Evolutionary conservation across 169 alveolate species (phyloP), one percentile per base, ranked within the genome.

Genomic region (Plasmodium cynomolgi): DNA sequence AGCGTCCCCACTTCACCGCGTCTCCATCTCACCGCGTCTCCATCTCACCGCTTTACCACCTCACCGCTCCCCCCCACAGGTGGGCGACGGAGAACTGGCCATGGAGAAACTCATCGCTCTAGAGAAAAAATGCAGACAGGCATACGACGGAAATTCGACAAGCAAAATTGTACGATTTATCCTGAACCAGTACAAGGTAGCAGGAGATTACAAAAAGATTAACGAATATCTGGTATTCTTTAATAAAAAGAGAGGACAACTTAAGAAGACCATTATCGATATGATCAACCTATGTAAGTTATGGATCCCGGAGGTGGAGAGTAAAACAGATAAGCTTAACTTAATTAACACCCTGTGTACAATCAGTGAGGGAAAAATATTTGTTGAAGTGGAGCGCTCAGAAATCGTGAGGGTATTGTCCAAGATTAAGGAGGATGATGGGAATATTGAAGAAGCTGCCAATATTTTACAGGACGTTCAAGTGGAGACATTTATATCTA

Each of bases 351-450:
- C 97, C 3, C 92, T 96, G 26, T 91, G 92, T 85, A 47, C 83
- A 34, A 94, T 96, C 47, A 96, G 97, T 23, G 91, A 83, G 58
- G 97, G 97, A 17, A 96, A 96, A 96, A 96, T 96, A 68, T 96
- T 93, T 71, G 92, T 96, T 41, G 97, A 96, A 54, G 92, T 77
- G 26, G 97, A 96, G 58, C 34, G 97, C n/a, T 96, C 97, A 4
- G 96, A 96, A 44, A 68, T 96, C 0, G 92, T 94, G 20, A 92
- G 86, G 71, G 88, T 93, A 1, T 74, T 93, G 9, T 95, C 97
- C 15, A 92, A 95, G 92, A 92, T 95, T 17, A 93, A 88, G 81
- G 97, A 96, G 83, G 96, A 84, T 15, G 93, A 82, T 20, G 97
- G 97, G 15, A 84, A 95, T 37, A 83, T 96, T 9, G 95, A 90